Percentiles rank a stretch among this genome's conserved stretches.
Conservation (phyloP, 23 red algal species). For the Gracilaria domingensis region DNA sequence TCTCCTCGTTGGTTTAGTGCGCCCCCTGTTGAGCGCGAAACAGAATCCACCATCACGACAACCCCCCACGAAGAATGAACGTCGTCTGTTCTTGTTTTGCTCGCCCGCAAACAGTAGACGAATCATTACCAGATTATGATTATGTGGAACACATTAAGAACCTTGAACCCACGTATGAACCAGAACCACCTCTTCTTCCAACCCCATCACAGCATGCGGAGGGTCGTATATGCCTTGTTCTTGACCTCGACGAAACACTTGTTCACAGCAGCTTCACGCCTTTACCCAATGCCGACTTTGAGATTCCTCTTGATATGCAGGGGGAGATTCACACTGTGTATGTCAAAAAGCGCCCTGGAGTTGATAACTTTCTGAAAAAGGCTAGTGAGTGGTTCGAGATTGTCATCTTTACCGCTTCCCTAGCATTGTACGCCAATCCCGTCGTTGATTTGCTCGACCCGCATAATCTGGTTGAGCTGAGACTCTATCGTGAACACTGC, state of each 20-base stretch:
- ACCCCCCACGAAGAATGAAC: conserved; percentile 18
- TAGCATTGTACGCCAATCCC: conserved; percentile 89
- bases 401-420: conserved; percentile 95
- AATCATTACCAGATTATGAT: conserved; percentile 21
- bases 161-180: conserved; percentile 67
- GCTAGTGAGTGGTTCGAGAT: conserved; percentile 86
- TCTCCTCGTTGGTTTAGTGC: conserved; percentile 29
- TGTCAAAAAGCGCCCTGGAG: conserved; percentile 86
- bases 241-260: conserved; percentile 98
- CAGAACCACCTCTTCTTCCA: conserved; percentile 67
- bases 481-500: conserved; percentile 90
- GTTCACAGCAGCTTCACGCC: conserved; percentile 88
- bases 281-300: conserved; percentile 74
- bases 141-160: conserved; percentile 25
- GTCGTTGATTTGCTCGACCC: conserved; percentile 90
- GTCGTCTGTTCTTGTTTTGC: conserved; percentile 20
- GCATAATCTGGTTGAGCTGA: conserved; percentile 43
- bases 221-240: conserved; percentile 75
- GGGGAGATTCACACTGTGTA: conserved; percentile 81
- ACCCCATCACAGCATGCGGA: conserved; percentile 15
- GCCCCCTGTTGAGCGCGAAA: neutral
- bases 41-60: conserved; percentile 31
- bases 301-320: conserved; percentile 86
- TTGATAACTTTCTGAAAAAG: conserved; percentile 80
- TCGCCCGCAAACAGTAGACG: neutral